Percentiles rank a stretch among this genome's conserved stretches.
Evolutionary conservation across 495 filamentous ascomycete genomes (phyloP).

Genomic region (Penicillium cataractarum): DNA sequence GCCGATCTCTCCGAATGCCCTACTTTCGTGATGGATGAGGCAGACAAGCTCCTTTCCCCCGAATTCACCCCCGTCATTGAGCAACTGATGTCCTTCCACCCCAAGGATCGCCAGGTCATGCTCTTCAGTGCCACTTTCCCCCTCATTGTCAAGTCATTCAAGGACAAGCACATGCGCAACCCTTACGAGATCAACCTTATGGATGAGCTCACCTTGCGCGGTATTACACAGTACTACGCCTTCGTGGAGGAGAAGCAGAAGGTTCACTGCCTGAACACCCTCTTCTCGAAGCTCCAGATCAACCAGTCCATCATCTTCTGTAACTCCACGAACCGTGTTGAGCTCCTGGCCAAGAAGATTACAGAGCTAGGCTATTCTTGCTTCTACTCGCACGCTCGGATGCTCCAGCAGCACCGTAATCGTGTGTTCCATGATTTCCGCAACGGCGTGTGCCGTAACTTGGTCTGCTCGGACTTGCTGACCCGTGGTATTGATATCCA

Average conservation of each 20-base stretch:
- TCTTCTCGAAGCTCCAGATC: conserved; percentile 98
- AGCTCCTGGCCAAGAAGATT: conserved; percentile 98
- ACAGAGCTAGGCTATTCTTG: conserved; percentile 98
- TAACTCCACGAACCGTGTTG: conserved; percentile 98
- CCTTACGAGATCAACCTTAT: conserved; percentile 99
- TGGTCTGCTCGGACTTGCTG: conserved; percentile 96
- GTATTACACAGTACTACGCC: conserved; percentile 98
- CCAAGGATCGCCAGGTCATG: conserved; percentile 97
- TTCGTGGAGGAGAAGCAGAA: conserved; percentile 99
- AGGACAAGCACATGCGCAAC: conserved; percentile 94
- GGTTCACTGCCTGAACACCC: conserved; percentile 97
- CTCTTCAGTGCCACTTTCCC: conserved; percentile 98
- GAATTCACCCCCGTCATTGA: conserved; percentile 98
- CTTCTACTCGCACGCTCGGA: conserved; percentile 98
- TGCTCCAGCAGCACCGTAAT: conserved; percentile 97
- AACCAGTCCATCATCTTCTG: conserved; percentile 99
- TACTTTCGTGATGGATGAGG: conserved; percentile 99
- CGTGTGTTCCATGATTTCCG: conserved; percentile 99
- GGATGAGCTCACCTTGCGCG: conserved; percentile 97
- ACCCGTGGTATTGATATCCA: conserved; percentile 99
- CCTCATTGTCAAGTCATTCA: conserved; percentile 93
- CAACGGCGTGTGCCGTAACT: conserved; percentile 94
- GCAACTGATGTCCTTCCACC: conserved; percentile 88
- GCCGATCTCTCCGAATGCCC: conserved; percentile 95
- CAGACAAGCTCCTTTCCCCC: conserved; percentile 92